phyloP scores from a whole-genome alignment of 2,329 filamentous ascomycete genomes.

The Botryotinia calthae region DNA sequence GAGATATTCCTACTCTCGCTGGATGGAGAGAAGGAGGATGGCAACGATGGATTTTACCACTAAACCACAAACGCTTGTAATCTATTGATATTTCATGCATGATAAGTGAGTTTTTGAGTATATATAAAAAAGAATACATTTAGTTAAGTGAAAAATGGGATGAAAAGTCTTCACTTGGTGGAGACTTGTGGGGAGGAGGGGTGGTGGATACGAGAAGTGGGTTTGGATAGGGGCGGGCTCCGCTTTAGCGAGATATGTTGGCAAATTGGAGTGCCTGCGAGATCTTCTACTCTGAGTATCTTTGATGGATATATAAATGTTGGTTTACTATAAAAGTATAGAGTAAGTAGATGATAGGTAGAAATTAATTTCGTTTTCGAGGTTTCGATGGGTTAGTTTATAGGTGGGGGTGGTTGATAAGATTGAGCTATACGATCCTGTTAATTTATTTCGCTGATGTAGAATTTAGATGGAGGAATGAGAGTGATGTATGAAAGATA shows the following conservation, averaged over 20 bases:
- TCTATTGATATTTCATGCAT: not conserved
- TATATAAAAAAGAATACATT: accelerated
- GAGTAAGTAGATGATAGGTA: not conserved
- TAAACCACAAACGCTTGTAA: slow-evolving; percentile 23
- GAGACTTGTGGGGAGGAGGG: not conserved
- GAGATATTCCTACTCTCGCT: too few species aligned
- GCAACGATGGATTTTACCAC: slow-evolving; percentile 24
- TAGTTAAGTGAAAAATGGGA: not conserved
- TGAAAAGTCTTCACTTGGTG: not conserved
- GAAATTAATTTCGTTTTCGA: not conserved
- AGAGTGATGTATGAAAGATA: too few species aligned
- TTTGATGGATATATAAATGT: not conserved
- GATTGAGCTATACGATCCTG: not conserved
- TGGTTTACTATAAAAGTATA: not conserved
- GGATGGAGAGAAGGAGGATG: not conserved
- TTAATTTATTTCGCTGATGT: not conserved
- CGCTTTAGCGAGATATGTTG: not conserved
- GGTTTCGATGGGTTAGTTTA: not conserved
- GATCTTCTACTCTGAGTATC: not conserved
- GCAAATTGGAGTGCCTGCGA: not conserved
- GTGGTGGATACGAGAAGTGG: not conserved
- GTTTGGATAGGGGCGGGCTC: not conserved
- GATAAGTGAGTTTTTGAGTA: accelerated
- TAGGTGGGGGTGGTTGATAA: not conserved
- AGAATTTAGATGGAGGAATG: too few species aligned